phyloP scores from a whole-genome alignment of 164 flowering plant species.

The Chloranthus sessilifolius region DNA sequence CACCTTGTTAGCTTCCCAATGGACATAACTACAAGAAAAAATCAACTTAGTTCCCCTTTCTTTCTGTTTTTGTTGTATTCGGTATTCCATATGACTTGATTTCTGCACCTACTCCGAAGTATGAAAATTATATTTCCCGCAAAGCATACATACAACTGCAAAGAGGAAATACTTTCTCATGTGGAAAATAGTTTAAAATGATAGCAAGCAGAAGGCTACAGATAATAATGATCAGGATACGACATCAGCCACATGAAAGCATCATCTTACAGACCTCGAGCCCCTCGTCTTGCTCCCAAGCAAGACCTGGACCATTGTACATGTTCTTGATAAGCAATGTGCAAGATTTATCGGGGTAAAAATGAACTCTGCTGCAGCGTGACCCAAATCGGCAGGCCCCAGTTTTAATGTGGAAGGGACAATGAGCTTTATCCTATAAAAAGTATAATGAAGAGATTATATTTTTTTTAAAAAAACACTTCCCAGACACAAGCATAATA shows the following conservation, averaged over 20 bases:
- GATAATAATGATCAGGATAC: slow-evolving; percentile 54
- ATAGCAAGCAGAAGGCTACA: not conserved
- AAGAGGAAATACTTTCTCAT: too few relatives aligned
- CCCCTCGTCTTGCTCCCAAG: slow-evolving; percentile 99
- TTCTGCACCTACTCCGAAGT: too few relatives aligned
- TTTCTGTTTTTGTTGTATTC: too few relatives aligned
- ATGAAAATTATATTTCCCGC: not conserved
- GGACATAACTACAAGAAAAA: too few relatives aligned
- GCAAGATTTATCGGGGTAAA: slow-evolving; percentile 90
- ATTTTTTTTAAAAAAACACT: not conserved
- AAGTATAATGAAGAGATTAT: not conserved
- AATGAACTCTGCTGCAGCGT: slow-evolving; percentile 93
- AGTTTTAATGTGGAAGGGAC: slow-evolving; percentile 94
- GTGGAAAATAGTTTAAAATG: too few relatives aligned
- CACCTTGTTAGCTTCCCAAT: too few relatives aligned
- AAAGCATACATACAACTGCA: not conserved
- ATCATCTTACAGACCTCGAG: slow-evolving; percentile 92
- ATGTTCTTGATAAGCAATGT: slow-evolving; percentile 90
- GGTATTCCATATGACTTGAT: too few relatives aligned
- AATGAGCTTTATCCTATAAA: slow-evolving; percentile 89
- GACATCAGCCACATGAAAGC: slow-evolving; percentile 32
- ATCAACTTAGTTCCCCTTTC: too few relatives aligned
- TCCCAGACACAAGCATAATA: too few relatives aligned
- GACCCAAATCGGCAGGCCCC: slow-evolving; percentile 94
- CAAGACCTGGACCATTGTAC: slow-evolving; percentile 97